Percentiles rank a stretch among this genome's conserved stretches.
These are phyloP conservation scores for Tuber indicum DNA, from an alignment of 495 filamentous ascomycete species.

Conservation along the genomic window DNA sequence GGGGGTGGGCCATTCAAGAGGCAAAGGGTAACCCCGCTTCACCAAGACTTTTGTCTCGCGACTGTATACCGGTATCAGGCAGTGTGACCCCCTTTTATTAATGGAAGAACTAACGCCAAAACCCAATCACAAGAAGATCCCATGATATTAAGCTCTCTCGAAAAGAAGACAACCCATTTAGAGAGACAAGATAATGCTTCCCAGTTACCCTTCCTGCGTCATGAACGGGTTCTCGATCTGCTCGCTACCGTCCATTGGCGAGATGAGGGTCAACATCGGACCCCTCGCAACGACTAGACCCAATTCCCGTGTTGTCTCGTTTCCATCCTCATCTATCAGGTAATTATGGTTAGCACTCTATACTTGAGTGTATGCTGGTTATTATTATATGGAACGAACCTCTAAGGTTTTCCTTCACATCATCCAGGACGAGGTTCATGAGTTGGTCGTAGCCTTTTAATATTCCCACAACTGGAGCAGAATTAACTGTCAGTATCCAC, in stretches of 20 bases:
- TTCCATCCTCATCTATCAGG: slow-evolving; percentile 76
- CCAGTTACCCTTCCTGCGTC: slow-evolving; percentile 51
- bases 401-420: slow-evolving; percentile 80
- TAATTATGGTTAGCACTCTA: slow-evolving; percentile 16
- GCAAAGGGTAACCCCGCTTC: too few relatives aligned
- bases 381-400: slow-evolving; percentile 51
- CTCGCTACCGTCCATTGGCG: slow-evolving; percentile 87
- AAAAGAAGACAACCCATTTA: not conserved
- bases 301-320: slow-evolving; percentile 71
- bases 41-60: too few relatives aligned
- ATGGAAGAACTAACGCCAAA: not conserved
- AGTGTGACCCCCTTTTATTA: not conserved
- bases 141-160: not conserved
- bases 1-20: too few relatives aligned
- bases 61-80: not conserved
- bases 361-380: not conserved
- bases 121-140: not conserved
- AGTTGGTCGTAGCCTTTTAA: slow-evolving; percentile 94
- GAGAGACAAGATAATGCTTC: not conserved
- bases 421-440: slow-evolving; percentile 95
- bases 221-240: slow-evolving; percentile 92
- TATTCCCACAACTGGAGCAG: slow-evolving; percentile 63
- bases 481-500: slow-evolving; percentile 5
- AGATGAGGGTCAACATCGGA: slow-evolving; percentile 84
- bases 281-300: slow-evolving; percentile 89